Base-by-base conservation (phyloP, 805 yeast genomes). In the Candida ulmi region DNA sequence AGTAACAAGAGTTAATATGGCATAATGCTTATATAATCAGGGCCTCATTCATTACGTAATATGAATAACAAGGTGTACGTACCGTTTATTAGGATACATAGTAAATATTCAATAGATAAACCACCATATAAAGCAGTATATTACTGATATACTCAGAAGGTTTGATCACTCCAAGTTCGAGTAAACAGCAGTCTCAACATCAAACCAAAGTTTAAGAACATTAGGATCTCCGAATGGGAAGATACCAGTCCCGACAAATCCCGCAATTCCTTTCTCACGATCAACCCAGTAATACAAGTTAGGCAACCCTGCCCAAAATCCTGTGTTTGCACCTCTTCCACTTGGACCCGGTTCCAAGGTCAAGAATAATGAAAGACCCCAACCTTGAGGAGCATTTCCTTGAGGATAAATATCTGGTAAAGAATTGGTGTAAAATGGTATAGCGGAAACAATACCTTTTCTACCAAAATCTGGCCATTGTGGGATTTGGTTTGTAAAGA, bases 251-350 rank as follows among this genome's bases (percentile, higher is more conserved):
- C 60, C 68, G 46, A 63, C 60, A 35, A 59, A 54, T 1, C 73
- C 73, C 3, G 65, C 72, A 36, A 66, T 47, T 13, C 60, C 64
- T 34, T 60, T 64, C 33, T 61, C 54, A 19, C 54, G 41, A 48
- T 69, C 74, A 27, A 68, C 45, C 72, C 72, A 69, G 47, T 55
- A 69, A 48, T 43, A 67, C 21, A 63, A 44, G 40, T 65, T 69
- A 11, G 65, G 58, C 25, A 67, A 35, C 2, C 74, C 74, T 19
- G 61, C 56, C 74, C 74, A 69, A 42, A 52, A 57, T 8, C 61
- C 54, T 1, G 69, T 51, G 4, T 63, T 61, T 3, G 47, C 48
- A 17, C 66, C 60, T 32, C 71, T 49, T 0, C 72, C 72, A 4
- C 66, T 64, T 2, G 55, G 54, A 16, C 61, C 49, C 16, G 48